Evolutionary conservation across 2,329 filamentous ascomycete genomes (phyloP), one percentile per base, ranked within the genome.

Genomic region (Magnaporthiopsis incrustans): DNA sequence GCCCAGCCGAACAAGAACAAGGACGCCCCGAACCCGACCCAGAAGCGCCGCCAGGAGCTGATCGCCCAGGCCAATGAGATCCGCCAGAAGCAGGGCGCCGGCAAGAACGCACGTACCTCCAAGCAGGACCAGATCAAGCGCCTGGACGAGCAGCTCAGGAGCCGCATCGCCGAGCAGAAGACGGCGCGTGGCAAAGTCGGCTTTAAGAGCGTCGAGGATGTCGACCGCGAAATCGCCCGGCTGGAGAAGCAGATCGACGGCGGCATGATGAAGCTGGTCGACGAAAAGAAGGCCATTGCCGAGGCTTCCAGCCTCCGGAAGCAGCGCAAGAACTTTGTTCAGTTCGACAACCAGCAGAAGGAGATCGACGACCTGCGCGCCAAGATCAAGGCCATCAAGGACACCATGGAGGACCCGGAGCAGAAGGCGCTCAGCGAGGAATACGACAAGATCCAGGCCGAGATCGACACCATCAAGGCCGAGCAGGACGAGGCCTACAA

Each of bases 401-500:
- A 97, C 78, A 84, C 83, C 68, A 84, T 97, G 74, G 93, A 97
- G 72, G 92, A 97, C 77, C 92, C 95, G 26, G 94, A 96, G 78
- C 86, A 89, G 70, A 94, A 92, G 81, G 91, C 91, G 7, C 82
- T 97, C 66, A 92, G 88, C 72, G 92, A 97, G 68, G 86, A 89
- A 74, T 98, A 96, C 81, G 88, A 85, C 73, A 85, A 86, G 76
- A 87, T 97, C 73, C 90, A 95, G 79, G 86, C 88, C 69, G 93
- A 99, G 81, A 83, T 98, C 63, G 92, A 98, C 75, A 77, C 81
- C 66, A 91, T 99, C 80, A 97, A 96, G 82, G 89, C 89, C 60
- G 91, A 97, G 80, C 91, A 97, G 78, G 92, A 98, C 72, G 87
- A 89, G 69, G 91, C 89, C 50, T 96, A 89, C 85, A 96, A 96